Evolutionary conservation across 2,329 filamentous ascomycete species (phyloP), one percentile per base, ranked within the genome.

Genomic region (Trichoderma harzianum): DNA sequence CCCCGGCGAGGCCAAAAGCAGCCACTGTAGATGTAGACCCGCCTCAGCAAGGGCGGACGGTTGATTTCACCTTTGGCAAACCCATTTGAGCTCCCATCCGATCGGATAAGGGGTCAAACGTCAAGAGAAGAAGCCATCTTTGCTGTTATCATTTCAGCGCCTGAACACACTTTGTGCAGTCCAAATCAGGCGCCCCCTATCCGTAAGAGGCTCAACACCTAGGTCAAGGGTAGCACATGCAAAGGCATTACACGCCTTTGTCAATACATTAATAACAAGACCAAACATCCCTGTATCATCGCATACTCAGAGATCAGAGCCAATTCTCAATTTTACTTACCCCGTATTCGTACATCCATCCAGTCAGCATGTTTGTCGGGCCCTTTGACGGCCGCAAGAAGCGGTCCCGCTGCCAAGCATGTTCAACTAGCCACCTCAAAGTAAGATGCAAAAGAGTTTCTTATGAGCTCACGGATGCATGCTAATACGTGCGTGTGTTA

Each of bases 331-430:
- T 32, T 65, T 6, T 11, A 14, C 30, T 34, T 2, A 14, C 14
- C n/a, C 10, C 21, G 30, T 55, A 34, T 66, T 55, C n/a, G 3
- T 10, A 12, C 21, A 7, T 30, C 18, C 26, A 7, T n/a, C 18
- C 2, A 7, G 18, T 10, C 14, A 72, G 66, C 7, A 80, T 80
- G 78, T 73, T 75, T 30, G 47, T 80, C 1, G 80, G 80, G 0
- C 80, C 80, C 2, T 82, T 81, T 43, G 81, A 82, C 65, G 61
- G 75, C 1, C 77, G 80, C 3, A 78, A 75, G 61, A 79, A 76
- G 67, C 75, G 78, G 34, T 81, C 77, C 2, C 76, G 80, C 12
- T 82, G 80, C 36, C 64, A 74, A 28, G 67, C 74, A 5, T 82
- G 80, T 57, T 75, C 76, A 3, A 62, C 70, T 28, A 80, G 79